Conservation (phyloP, 441 rosid species). For the Pelargonium citronellum region DNA sequence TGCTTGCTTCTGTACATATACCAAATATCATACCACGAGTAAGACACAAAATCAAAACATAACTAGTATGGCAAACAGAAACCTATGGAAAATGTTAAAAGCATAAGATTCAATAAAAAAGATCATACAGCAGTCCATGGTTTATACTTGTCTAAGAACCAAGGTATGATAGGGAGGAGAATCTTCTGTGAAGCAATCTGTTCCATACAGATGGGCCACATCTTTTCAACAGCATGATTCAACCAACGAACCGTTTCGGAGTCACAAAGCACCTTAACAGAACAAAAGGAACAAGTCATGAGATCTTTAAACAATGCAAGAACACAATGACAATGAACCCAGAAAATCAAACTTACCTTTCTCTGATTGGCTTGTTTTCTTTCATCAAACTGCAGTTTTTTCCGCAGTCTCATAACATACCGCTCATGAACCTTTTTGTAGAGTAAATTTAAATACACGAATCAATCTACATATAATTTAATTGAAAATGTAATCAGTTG, state of each 20-base stretch:
- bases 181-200: slow-evolving; percentile 80
- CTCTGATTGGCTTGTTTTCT: slow-evolving; percentile 59
- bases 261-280: slow-evolving; percentile 57
- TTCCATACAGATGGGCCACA: slow-evolving; percentile 94
- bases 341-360: slow-evolving; percentile 40
- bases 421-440: slow-evolving; percentile 59
- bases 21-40: slow-evolving; percentile 1
- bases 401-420: slow-evolving; percentile 57
- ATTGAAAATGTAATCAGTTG: background rate
- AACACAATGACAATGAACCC: background rate
- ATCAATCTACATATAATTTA: no score
- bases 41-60: no score
- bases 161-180: slow-evolving; percentile 83
- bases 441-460: slow-evolving; percentile 1
- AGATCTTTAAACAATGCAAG: slow-evolving; percentile 7
- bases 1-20: slow-evolving; percentile 47
- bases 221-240: slow-evolving; percentile 73
- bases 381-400: slow-evolving; percentile 59
- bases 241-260: slow-evolving; percentile 87
- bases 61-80: no score
- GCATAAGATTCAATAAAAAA: background rate
- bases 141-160: slow-evolving; percentile 91
- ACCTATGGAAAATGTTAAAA: no score
- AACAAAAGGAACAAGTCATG: slow-evolving; percentile 6
- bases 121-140: slow-evolving; percentile 87